phyloP scores from a whole-genome alignment of 306 rosid species.

The Rosa rugosa region DNA sequence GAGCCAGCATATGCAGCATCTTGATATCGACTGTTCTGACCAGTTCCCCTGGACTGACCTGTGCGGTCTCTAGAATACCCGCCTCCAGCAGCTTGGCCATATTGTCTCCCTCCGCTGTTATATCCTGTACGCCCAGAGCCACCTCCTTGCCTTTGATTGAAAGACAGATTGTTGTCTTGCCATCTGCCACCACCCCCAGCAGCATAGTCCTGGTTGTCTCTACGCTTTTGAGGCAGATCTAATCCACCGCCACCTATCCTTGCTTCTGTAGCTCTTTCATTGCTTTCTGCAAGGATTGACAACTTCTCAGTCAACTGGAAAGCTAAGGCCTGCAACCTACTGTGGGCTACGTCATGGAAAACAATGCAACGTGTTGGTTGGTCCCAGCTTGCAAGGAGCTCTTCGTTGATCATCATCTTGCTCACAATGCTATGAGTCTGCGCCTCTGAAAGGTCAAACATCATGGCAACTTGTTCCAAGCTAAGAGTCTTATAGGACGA shows the following conservation, averaged over 20 bases:
- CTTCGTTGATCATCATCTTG: slow-evolving; percentile 94
- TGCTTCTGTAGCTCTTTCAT: slow-evolving; percentile 89
- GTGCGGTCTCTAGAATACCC: slow-evolving; percentile 30
- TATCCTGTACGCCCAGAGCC: slow-evolving; percentile 62
- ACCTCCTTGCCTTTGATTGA: slow-evolving; percentile 67
- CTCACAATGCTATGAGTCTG: slow-evolving; percentile 69
- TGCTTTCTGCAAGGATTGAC: slow-evolving; percentile 78
- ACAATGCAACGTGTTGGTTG: slow-evolving; percentile 44
- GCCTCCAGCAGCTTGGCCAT: slow-evolving; percentile 34
- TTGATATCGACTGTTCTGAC: slow-evolving; percentile 57
- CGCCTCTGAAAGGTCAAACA: slow-evolving; percentile 72
- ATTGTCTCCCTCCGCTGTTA: slow-evolving; percentile 33
- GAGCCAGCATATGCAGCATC: slow-evolving; percentile 36
- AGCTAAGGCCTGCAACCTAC: slow-evolving; percentile 73
- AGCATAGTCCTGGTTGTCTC: slow-evolving; percentile 83
- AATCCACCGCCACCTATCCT: slow-evolving; percentile 86
- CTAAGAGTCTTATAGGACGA: slow-evolving; percentile 80
- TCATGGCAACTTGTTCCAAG: slow-evolving; percentile 60
- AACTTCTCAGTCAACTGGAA: slow-evolving; percentile 86
- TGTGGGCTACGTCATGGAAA: slow-evolving; percentile 48
- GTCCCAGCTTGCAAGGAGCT: slow-evolving; percentile 69
- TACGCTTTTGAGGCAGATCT: slow-evolving; percentile 76
- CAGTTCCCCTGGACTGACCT: slow-evolving; percentile 40
- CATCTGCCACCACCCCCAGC: slow-evolving; percentile 63
- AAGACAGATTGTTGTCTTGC: slow-evolving; percentile 63